Evolutionary conservation across 257 asterid genomes (phyloP).

Genomic region (Solanum sejunctum): DNA sequence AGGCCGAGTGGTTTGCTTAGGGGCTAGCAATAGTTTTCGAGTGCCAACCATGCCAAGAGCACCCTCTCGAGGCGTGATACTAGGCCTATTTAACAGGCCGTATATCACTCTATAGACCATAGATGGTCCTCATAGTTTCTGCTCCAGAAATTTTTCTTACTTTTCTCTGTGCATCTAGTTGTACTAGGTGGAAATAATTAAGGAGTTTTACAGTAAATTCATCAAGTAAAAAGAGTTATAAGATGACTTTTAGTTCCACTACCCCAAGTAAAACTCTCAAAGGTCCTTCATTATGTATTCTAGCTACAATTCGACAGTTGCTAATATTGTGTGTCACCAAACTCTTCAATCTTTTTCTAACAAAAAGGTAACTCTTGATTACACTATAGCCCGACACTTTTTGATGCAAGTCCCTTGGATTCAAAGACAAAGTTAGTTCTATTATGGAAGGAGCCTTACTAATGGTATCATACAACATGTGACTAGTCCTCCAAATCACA

Average conservation of each 20-base stretch:
- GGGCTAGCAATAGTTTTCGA: no score
- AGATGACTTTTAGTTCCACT: conserved; percentile 81
- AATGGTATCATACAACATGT: conserved; percentile 59
- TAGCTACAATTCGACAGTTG: conserved; percentile 78
- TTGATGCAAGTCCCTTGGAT: conserved; percentile 88
- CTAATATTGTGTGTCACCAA: conserved; percentile 88
- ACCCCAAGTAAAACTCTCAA: conserved; percentile 84
- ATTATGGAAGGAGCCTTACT: conserved; percentile 30
- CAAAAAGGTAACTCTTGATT: conserved; percentile 83
- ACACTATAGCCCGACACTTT: conserved; percentile 76
- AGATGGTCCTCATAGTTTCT: no score
- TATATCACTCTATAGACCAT: no score
- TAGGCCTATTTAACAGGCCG: no score
- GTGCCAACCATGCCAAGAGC: no score
- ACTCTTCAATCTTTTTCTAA: conserved; percentile 82
- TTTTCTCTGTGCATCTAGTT: no score
- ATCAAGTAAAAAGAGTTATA: not conserved
- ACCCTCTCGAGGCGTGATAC: no score
- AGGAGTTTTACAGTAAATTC: not conserved
- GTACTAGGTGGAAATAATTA: no score
- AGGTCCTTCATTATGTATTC: conserved; percentile 93
- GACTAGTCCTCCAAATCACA: conserved; percentile 90
- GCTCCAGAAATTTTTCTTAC: no score
- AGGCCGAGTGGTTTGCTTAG: no score
- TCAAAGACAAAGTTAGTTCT: conserved; percentile 81